Conservation (phyloP, 1,139 yeast genomes). For the Blastobotrys raffinosifermentans region DNA sequence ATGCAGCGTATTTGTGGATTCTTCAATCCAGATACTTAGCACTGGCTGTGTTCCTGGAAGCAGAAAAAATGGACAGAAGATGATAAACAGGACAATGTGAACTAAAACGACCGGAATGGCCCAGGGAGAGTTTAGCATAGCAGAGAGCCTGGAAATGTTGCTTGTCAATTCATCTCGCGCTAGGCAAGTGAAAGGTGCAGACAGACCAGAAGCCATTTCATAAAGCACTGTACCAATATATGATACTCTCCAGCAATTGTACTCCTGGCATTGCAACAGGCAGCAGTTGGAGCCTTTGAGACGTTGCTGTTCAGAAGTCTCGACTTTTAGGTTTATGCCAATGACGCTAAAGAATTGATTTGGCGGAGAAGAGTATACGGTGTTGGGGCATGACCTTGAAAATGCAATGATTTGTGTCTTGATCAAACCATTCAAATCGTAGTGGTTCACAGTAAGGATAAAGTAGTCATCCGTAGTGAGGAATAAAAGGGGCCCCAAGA, state of each 20-base stretch:
- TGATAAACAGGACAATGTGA: conserved; percentile 17
- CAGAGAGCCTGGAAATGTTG: conserved; percentile 16
- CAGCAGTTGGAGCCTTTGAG: background rate
- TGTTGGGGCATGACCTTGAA: background rate
- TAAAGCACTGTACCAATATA: background rate
- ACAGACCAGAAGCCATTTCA: background rate
- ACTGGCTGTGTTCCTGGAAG: conserved; percentile 13
- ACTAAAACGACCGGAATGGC: conserved; percentile 22
- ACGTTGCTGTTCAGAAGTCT: background rate
- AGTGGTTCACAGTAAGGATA: conserved; percentile 7
- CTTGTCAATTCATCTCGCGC: background rate
- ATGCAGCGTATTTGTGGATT: no score
- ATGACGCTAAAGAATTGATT: background rate
- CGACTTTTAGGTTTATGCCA: no score
- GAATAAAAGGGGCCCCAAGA: conserved; percentile 3
- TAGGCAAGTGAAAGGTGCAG: no score
- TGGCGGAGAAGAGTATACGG: background rate
- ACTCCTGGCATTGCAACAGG: background rate
- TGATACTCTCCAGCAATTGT: background rate
- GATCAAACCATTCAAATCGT: background rate
- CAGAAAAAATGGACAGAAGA: conserved; percentile 18
- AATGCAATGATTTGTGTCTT: no score
- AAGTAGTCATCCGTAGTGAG: conserved; percentile 4
- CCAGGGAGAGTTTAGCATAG: conserved; percentile 22
- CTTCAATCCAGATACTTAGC: no score